Evolutionary conservation across 352 stramenopile genomes (phyloP), one percentile per base, ranked within the genome.

Genomic region (Globisporangium alternatum): DNA sequence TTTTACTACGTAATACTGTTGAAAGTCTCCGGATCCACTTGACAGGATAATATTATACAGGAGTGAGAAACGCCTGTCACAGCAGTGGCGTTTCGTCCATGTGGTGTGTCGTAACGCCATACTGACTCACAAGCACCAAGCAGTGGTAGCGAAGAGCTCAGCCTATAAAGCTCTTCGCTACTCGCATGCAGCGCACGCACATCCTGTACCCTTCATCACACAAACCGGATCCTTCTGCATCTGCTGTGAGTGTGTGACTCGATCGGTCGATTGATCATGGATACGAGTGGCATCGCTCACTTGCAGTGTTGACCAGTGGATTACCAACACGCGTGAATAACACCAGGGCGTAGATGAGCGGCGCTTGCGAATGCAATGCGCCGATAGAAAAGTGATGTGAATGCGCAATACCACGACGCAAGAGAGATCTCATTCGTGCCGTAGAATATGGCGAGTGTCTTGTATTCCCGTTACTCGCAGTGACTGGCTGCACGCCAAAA

Each of bases 51-150:
- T 5, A 2, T 49, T 49, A 31, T 31, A 49, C n/a, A 60, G 54
- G 35, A 33, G 17, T 13, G 25, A 45, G 54, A 45, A 48, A 60
- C 54, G 51, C 37, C 37, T 60, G 54, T 60, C 54, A 60, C 54
- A 60, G 10, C 41, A 21, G 17, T 47, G 41, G 41, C 41, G 41
- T 47, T 47, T 47, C 41, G 15, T 47, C 35, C 41, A 47, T 47
- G 41, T 47, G 41, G 49, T 39, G 49, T 21, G 51, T 28, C 51
- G 21, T 57, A 47, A n/a, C 41, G 15, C 3, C 13, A 13, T 47
- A 47, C 41, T 47, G 41, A 47, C 41, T 47, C 41, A 47, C 17
- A 28, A 9, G 51, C 25, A 31, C 15, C 25, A 56, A 55, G 48
- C 25, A 55, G 48, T 55, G 48, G 49, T n/a, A 25, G 25, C 49